phyloP scores from a whole-genome alignment of 371 early-diverging fungal genomes.

The Dentiscutata heterogama region DNA sequence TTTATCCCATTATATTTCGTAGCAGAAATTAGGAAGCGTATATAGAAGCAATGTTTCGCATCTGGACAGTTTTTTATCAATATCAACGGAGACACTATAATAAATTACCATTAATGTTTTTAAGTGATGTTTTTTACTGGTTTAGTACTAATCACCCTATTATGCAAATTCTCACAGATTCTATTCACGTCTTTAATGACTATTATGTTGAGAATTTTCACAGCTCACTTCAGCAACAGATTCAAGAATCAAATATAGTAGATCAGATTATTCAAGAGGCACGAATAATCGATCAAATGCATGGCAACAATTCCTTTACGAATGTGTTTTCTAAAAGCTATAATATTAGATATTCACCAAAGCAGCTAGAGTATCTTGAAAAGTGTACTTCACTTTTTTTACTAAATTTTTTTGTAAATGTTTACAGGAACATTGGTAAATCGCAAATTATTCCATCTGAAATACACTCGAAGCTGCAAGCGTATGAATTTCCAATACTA shows the following conservation, averaged over 20 bases:
- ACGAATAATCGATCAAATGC: conserved; percentile 20
- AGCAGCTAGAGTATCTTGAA: conserved; percentile 38
- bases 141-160: conserved; percentile 20
- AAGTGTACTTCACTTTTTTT: conserved; percentile 10
- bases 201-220: conserved; percentile 38
- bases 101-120: conserved; percentile 9
- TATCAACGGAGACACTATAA: conserved; percentile 18
- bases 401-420: conserved; percentile 25
- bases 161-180: background rate
- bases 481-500: conserved; percentile 21
- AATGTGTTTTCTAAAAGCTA: background rate
- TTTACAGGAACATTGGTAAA: background rate
- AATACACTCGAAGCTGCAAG: too few species aligned
- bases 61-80: background rate
- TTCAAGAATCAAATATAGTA: conserved; percentile 20
- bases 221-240: background rate
- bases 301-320: background rate
- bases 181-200: conserved; percentile 27
- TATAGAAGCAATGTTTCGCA: conserved; percentile 13
- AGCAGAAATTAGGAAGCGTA: background rate
- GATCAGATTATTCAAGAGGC: conserved; percentile 37
- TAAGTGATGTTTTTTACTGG: conserved; percentile 41
- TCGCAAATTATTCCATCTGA: conserved; percentile 8
- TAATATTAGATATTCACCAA: conserved; percentile 28
- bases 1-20: conserved; percentile 30